phyloP scores from a whole-genome alignment of 1,139 yeast species.

The Meyerozyma sp. region DNA sequence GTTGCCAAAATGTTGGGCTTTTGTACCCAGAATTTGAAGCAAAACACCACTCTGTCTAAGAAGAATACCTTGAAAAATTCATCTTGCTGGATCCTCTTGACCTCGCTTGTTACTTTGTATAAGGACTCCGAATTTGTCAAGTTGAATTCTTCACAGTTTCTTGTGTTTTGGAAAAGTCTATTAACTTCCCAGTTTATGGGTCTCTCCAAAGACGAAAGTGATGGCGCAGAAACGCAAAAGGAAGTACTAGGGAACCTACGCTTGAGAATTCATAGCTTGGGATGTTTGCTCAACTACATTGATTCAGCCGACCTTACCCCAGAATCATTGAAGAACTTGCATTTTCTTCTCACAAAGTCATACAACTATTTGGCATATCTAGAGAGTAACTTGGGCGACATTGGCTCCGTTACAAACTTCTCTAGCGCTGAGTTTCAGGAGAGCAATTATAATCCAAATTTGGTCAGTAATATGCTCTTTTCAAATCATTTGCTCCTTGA shows the following conservation, averaged over 20 bases:
- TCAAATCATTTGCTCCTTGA: conserved; percentile 19
- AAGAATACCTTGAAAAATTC: conserved; percentile 20
- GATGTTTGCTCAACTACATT: conserved; percentile 41
- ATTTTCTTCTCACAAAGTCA: conserved; percentile 37
- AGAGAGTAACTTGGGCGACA: conserved; percentile 33
- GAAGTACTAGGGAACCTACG: conserved; percentile 40
- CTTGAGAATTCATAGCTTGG: conserved; percentile 41
- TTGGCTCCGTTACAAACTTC: conserved; percentile 33
- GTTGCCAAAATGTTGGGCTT: conserved; percentile 41
- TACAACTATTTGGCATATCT: conserved; percentile 38
- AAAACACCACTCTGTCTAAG: conserved; percentile 16
- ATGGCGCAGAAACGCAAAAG: conserved; percentile 10
- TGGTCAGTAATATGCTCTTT: conserved; percentile 27
- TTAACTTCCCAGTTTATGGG: conserved; percentile 41
- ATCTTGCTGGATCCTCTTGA: conserved; percentile 63
- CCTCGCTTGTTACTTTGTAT: conserved; percentile 73
- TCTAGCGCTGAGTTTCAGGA: conserved; percentile 22
- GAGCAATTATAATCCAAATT: conserved; percentile 25
- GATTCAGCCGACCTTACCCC: conserved; percentile 25
- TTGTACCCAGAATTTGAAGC: conserved; percentile 45
- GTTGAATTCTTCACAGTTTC: conserved; percentile 69
- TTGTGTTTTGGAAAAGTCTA: conserved; percentile 79
- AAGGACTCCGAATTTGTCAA: conserved; percentile 54
- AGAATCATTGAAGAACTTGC: conserved; percentile 36
- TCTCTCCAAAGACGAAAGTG: conserved; percentile 17